Conservation (phyloP, 345 rosid species). For the Eucalyptus albens region DNA sequence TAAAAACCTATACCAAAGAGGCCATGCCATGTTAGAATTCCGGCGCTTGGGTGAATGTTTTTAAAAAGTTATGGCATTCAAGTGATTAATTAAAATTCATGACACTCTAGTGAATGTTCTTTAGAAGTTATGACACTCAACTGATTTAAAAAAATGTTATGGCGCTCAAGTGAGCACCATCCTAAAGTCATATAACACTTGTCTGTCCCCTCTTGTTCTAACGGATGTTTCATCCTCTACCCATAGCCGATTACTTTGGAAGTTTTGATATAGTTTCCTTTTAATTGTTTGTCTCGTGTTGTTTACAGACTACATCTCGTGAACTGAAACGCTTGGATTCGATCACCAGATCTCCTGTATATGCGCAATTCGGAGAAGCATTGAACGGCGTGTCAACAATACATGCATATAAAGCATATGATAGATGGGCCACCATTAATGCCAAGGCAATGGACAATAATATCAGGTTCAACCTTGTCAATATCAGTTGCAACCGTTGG, state of each 20-base stretch:
- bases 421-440: conserved; percentile 57
- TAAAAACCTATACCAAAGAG: no score
- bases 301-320: conserved; percentile 71
- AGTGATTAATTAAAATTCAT: no score
- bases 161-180: no score
- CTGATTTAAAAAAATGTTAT: no score
- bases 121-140: no score
- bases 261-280: not conserved
- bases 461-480: conserved; percentile 79
- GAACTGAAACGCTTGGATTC: conserved; percentile 95
- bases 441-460: conserved; percentile 90
- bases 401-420: conserved; percentile 90
- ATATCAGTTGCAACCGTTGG: conserved; percentile 80
- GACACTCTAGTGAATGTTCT: no score
- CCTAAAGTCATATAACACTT: no score
- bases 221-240: not conserved
- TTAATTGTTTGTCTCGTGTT: not conserved
- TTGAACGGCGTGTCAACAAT: conserved; percentile 74
- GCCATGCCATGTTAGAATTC: no score
- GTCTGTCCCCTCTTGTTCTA: no score
- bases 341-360: conserved; percentile 74
- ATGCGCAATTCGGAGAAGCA: conserved; percentile 97
- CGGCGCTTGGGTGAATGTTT: no score
- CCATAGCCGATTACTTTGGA: not conserved
- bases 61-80: no score